Percentiles rank a stretch among this genome's conserved stretches.
phyloP scores from a whole-genome alignment of 805 yeast species.

The Candida xiaguanensis region DNA sequence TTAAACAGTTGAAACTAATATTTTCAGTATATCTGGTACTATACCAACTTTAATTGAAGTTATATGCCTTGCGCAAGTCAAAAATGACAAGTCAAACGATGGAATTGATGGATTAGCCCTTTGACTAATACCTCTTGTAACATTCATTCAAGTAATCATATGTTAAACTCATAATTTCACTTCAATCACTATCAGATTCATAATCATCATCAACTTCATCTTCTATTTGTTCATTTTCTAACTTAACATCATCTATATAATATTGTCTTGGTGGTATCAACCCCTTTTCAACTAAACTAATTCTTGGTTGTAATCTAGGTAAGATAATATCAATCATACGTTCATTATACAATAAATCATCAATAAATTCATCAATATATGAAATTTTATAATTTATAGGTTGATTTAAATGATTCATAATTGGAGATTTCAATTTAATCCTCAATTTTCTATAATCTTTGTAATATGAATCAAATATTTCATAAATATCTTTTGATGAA shows the following conservation, averaged over 20 bases:
- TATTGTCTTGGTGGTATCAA: slow-evolving; percentile 38
- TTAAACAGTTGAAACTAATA: no score
- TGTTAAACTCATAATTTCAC: no score
- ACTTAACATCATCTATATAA: slow-evolving; percentile 13
- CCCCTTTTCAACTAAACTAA: slow-evolving; percentile 40
- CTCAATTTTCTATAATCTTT: slow-evolving; percentile 71
- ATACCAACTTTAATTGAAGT: no score
- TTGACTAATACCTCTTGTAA: not conserved
- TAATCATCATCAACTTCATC: slow-evolving; percentile 19
- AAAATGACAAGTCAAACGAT: no score
- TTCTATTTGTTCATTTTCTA: slow-evolving; percentile 12
- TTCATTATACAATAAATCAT: slow-evolving; percentile 50
- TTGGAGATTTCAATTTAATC: slow-evolving; percentile 26
- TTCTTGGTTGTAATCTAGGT: slow-evolving; percentile 53
- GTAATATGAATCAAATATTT: slow-evolving; percentile 49
- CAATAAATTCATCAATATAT: slow-evolving; percentile 74
- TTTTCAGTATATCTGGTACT: no score
- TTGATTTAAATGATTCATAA: slow-evolving; percentile 12
- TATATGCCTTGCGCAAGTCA: no score
- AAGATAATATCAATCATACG: slow-evolving; percentile 71
- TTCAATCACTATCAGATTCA: slow-evolving; percentile 39
- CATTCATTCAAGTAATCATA: not conserved
- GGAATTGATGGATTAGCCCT: no score
- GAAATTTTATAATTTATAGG: slow-evolving; percentile 32
- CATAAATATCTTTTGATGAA: slow-evolving; percentile 37